These are phyloP conservation scores for Vigna mungo DNA, from an alignment of 306 rosid genomes.

Conservation along the genomic window DNA sequence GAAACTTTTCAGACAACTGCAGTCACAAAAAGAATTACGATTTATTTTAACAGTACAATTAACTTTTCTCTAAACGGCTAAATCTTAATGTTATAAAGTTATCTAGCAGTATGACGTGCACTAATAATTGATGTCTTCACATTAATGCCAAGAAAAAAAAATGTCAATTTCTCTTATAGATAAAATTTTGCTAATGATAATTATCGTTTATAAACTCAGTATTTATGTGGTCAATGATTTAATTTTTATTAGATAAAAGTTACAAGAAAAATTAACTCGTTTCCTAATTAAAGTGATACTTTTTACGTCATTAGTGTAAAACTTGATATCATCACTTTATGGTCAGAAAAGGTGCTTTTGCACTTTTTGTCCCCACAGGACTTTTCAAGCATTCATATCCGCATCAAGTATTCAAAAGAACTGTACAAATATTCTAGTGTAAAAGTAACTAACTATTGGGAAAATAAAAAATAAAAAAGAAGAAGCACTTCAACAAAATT, in stretches of 20 bases:
- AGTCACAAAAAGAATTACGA: neutral
- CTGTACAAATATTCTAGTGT: neutral
- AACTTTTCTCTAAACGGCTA: neutral
- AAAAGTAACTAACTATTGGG: too few relatives aligned
- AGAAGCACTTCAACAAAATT: neutral
- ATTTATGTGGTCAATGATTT: neutral
- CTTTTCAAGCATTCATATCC: neutral
- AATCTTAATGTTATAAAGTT: neutral
- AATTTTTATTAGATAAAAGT: neutral
- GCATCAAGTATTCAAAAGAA: neutral
- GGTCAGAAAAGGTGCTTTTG: neutral
- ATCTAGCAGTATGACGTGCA: neutral
- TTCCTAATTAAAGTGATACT: neutral
- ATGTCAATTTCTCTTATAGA: neutral
- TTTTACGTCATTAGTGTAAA: neutral
- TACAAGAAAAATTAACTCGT: neutral
- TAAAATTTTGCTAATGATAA: neutral
- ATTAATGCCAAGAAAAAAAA: neutral
- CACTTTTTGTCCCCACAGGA: neutral
- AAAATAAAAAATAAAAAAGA: neutral
- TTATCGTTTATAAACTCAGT: neutral
- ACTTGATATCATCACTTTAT: neutral
- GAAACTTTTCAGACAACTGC: neutral
- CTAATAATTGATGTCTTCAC: neutral
- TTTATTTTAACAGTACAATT: neutral